Evolutionary conservation across 2,329 filamentous ascomycete species (phyloP), one percentile per base, ranked within the genome.

Genomic region (Rhinocladiella mackenziei): DNA sequence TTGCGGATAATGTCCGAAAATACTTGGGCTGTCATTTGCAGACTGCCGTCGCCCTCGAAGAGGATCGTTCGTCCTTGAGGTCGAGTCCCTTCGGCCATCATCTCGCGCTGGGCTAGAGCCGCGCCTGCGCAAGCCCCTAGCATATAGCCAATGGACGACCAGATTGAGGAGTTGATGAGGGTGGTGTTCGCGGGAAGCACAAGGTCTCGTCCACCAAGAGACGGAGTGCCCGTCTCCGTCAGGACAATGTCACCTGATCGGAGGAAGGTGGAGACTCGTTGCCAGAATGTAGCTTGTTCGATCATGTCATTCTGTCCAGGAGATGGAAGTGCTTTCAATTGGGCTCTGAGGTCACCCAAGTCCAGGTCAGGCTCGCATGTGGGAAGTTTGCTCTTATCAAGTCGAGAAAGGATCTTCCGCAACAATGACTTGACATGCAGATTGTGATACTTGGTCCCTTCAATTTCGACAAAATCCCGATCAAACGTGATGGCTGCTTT

Each of bases 401-500:
- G 59, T 29, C 74, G 72, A 8, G 80, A 66, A 20, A 82, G 75
- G 15, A 94, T 64, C 61, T 86, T 86, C 48, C 74, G 75, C 23
- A 96, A 73, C 13, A 94, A 84, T 37, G 84, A 82, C 48, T 81
- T 81, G 82, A 92, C 89, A 48, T 80, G 75, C 6, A 92, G 75
- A 34, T 81, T 80, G 0, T 85, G 84, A 61, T 91, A 94, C 55
- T 85, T 80, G 22, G 33, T 86, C 64, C 87, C 88, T 39, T 83
- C 75, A 32, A 94, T 84, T 40, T 78, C 77, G 57, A 84, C 81
- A 54, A 80, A 76, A 48, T 78, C 81, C 61, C 80, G 85, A 66
- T 92, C 84, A 59, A 95, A 82, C 56, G 91, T 84, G 58, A 95
- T 87, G 2, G 83, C 84, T 51, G 39, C 40, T 20, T 48, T 51